A percentile compares a stretch with the other conserved stretches of the same genome.
phyloP scores from a whole-genome alignment of 257 asterid genomes.

The Plantago ovata region DNA sequence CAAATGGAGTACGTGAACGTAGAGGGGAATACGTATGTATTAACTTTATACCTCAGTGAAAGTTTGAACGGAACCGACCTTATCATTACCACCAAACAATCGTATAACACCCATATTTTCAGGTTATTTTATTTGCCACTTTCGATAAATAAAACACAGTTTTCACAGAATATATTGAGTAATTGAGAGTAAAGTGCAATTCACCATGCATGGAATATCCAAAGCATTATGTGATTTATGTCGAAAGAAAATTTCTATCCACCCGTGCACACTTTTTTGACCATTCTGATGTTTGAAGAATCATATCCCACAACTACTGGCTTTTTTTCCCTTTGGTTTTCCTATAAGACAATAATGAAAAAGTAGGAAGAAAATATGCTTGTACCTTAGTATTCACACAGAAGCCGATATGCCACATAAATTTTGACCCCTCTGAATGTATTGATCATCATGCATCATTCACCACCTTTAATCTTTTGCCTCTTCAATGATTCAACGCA shows the following conservation, averaged over 20 bases:
- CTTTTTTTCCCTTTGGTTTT: constrained; percentile 18
- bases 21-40: too few species aligned
- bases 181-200: too few species aligned
- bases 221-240: background rate
- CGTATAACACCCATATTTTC: too few species aligned
- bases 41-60: too few species aligned
- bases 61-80: too few species aligned
- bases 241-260: background rate
- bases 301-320: too few species aligned
- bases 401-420: constrained; percentile 1
- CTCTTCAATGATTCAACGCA: constrained; percentile 25
- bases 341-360: constrained; percentile 13
- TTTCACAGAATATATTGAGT: too few species aligned
- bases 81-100: too few species aligned
- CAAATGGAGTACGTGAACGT: too few species aligned
- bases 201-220: background rate
- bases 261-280: constrained; percentile 13
- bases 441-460: too few species aligned
- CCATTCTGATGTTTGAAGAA: constrained; percentile 33
- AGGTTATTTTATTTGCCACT: too few species aligned
- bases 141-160: too few species aligned
- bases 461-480: constrained; percentile 15
- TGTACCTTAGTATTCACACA: constrained; percentile 17
- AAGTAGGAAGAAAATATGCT: constrained; percentile 25
- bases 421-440: constrained; percentile 18